A percentile compares a stretch with the other conserved stretches of the same genome.
phyloP scores from a whole-genome alignment of 169 alveolate genomes.

The Cryptosporidium baileyi region DNA sequence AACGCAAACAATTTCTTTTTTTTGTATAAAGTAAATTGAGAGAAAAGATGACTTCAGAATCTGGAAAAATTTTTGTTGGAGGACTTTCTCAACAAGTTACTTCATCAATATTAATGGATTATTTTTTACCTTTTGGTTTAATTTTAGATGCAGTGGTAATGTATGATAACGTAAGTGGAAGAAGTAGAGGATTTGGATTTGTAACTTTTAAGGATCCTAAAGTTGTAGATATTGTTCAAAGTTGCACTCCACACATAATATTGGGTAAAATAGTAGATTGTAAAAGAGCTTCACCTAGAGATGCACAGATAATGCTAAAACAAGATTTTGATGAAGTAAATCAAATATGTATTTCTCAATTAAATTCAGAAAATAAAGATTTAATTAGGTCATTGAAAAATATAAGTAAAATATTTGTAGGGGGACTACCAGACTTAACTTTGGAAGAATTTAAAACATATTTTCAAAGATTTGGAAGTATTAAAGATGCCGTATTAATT shows the following conservation, averaged over 20 bases:
- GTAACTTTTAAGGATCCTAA: slow-evolving; percentile 73
- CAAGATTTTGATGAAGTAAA: not conserved
- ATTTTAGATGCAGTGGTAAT: slow-evolving; percentile 76
- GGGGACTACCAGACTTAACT: slow-evolving; percentile 86
- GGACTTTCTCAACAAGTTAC: slow-evolving; percentile 76
- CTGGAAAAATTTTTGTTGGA: slow-evolving; percentile 76
- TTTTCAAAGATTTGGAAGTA: slow-evolving; percentile 85
- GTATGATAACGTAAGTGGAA: slow-evolving; percentile 79
- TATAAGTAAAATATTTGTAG: slow-evolving; percentile 86
- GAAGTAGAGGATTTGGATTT: slow-evolving; percentile 82
- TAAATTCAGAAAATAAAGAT: not conserved
- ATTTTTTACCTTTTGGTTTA: slow-evolving; percentile 73
- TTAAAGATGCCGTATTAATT: slow-evolving; percentile 84
- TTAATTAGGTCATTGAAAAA: not conserved
- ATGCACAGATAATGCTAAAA: not conserved
- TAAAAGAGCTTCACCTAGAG: slow-evolving; percentile 74
- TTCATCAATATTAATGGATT: slow-evolving; percentile 65
- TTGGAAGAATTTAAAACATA: slow-evolving; percentile 82
- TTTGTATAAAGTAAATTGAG: too few relatives aligned
- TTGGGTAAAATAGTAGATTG: slow-evolving; percentile 75
- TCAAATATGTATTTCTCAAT: not conserved
- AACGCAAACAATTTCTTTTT: too few relatives aligned
- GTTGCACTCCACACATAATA: slow-evolving; percentile 45
- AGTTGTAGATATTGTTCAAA: slow-evolving; percentile 46
- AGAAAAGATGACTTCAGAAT: slow-evolving; percentile 16